Evolutionary conservation across 495 filamentous ascomycete species (phyloP).

Genomic region (Neurospora discreta): DNA sequence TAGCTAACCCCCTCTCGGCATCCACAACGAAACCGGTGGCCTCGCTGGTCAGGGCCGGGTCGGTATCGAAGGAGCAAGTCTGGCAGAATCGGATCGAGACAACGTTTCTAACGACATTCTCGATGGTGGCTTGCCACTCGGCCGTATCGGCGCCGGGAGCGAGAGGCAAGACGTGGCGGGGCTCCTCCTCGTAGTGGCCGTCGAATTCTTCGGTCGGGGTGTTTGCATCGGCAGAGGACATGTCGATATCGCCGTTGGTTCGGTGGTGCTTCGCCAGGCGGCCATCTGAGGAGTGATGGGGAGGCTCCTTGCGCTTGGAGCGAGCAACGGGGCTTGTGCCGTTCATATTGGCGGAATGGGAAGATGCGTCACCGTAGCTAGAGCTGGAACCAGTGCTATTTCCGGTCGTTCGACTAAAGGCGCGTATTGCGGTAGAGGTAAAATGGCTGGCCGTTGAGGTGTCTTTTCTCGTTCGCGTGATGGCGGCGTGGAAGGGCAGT

Average conservation of each 20-base stretch:
- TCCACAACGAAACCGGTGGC: slow-evolving; percentile 98
- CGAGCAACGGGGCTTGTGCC: slow-evolving; percentile 25
- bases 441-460: neutral
- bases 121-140: slow-evolving; percentile 95
- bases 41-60: slow-evolving; percentile 83
- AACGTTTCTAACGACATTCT: slow-evolving; percentile 81
- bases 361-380: neutral
- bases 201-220: slow-evolving; percentile 32
- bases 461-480: neutral
- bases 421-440: neutral
- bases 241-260: slow-evolving; percentile 28
- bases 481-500: neutral
- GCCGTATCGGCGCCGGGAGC: slow-evolving; percentile 62
- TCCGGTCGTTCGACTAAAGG: neutral
- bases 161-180: slow-evolving; percentile 27
- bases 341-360: slow-evolving; percentile 26
- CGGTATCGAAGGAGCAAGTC: slow-evolving; percentile 96
- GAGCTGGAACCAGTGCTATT: neutral
- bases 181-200: slow-evolving; percentile 26
- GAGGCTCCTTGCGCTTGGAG: slow-evolving; percentile 40
- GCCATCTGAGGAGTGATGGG: slow-evolving; percentile 23
- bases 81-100: slow-evolving; percentile 98
- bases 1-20: slow-evolving; percentile 69
- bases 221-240: slow-evolving; percentile 35
- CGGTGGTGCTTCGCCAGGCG: slow-evolving; percentile 41